Evolutionary conservation across 2,329 filamentous ascomycete genomes (phyloP), one percentile per base, ranked within the genome.

Genomic region (Balansia obtecta): DNA sequence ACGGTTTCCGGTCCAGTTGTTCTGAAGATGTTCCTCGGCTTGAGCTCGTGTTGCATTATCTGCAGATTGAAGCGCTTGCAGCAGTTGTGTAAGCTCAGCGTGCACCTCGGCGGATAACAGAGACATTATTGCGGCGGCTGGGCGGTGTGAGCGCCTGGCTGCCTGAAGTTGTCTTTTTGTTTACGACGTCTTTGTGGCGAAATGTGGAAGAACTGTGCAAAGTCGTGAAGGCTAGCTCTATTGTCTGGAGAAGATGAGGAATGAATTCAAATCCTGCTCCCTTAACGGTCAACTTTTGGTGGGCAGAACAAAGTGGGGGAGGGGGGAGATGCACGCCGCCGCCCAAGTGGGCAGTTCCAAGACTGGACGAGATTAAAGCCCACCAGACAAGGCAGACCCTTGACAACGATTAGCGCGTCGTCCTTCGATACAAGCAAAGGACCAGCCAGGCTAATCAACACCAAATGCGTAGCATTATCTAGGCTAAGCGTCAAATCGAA

Each of bases 1-100:
- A 54, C 86, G 80, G 51, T 80, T 77, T 54, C 74, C 72, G 37
- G 89, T 86, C 93, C 93, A 98, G 75, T 89, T 90, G 69, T 81
- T 87, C 67, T 88, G 87, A 55, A 98, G 74, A 66, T 90, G 85
- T 57, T 94, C 88, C 69, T 98, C 93, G 48, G 91, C 91, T 67
- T 88, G 82, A 32, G 86, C 81, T 65, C 93, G 85, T 60, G 88
- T 77, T 52, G 76, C 75, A 71, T 98, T 98, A 71, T 98, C 91
- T 60, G 88, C 72, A 45, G 88, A 91, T 71, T 93, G 86, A 57
- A 98, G 80, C 59, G 85, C 90, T 71, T 86, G 82, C 65, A 98
- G 77, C 58, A 98, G 82, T 77, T 90, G 85, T 57, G 78, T 76
- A 62, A 98, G 83, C 71, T 91, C 88, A 60, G 82, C 77, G 67